phyloP scores from a whole-genome alignment of 768 basidiomycete species.

The Hygrocybe coccinea region DNA sequence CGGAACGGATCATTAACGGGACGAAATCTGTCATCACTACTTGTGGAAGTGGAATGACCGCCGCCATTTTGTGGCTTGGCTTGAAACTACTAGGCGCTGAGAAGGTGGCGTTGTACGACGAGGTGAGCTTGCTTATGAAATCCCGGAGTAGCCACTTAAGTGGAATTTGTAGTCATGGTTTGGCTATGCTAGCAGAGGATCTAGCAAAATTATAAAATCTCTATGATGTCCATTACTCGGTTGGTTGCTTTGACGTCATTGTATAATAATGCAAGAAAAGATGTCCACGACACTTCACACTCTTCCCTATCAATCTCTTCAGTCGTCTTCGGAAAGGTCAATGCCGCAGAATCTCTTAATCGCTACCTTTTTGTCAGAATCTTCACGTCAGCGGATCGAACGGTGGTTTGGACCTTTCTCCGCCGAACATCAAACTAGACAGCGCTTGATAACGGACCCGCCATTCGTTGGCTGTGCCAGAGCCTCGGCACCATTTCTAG shows the following conservation, averaged over 20 bases:
- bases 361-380: too few relatives aligned
- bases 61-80: conserved; percentile 90
- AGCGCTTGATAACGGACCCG: too few relatives aligned
- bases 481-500: too few relatives aligned
- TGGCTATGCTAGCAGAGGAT: conserved; percentile 75
- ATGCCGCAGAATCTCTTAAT: too few relatives aligned
- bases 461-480: too few relatives aligned
- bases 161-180: conserved; percentile 74
- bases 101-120: conserved; percentile 80
- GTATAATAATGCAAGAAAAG: too few relatives aligned
- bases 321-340: too few relatives aligned
- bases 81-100: conserved; percentile 63
- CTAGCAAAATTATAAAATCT: conserved; percentile 70
- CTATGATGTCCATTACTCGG: not conserved
- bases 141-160: conserved; percentile 7
- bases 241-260: not conserved
- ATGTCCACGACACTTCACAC: too few relatives aligned
- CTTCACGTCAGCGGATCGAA: too few relatives aligned
- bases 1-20: conserved; percentile 56
- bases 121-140: conserved; percentile 50
- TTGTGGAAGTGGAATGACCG: conserved; percentile 99
- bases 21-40: conserved; percentile 60
- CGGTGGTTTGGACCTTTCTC: too few relatives aligned
- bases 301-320: too few relatives aligned
- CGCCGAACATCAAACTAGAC: too few relatives aligned